Base-by-base conservation (phyloP, 495 filamentous ascomycete species). In the Hypoxylon trugodes region DNA sequence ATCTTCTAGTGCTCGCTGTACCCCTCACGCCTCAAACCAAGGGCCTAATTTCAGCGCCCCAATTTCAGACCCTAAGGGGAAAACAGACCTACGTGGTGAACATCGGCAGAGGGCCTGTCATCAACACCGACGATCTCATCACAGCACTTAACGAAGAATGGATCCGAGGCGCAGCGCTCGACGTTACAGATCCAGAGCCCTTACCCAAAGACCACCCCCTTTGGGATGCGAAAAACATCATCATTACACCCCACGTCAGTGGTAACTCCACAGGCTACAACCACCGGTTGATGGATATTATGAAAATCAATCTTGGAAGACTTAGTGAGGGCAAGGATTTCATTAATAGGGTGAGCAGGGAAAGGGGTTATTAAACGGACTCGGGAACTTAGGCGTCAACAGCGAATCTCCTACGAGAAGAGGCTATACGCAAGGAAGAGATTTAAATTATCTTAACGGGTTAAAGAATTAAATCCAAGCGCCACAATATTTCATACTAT, bases 171-270 rank as follows among this genome's bases (percentile, higher is more conserved):
- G 85, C 92, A 7, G 90, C 90, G 38, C 71, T 96, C 35, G 93
- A 97, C 75, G 93, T 96, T 0, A 90, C 92, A 30, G 91, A 95
- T 51, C 91, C 91, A 0, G 93, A 97, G 68, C 92, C 92, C 0
- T 69, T 96, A 63, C 89, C 90, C 0, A 59, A 76, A 21, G 86
- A 89, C 7, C 82, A 87, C 72, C 83, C 86, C 54, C 71, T 96
- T 26, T 95, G 90, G 86, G 83, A 81, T n/a, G 76, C 86, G 64
- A 80, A 84, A 55, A 93, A 94, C 76, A 79, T 90, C 19, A 82
- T 87, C 41, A 81, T 96, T 48, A 93, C 89, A 59, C 92, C 92
- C 25, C 92, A 96, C 81, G 75, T 92, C 13, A 91, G 90, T 73
- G 84, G 87, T 1, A 40, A 80, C 42, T 86, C 85, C 4, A 74